Conservation (phyloP, 805 yeast genomes). For the Candida easanensis region DNA sequence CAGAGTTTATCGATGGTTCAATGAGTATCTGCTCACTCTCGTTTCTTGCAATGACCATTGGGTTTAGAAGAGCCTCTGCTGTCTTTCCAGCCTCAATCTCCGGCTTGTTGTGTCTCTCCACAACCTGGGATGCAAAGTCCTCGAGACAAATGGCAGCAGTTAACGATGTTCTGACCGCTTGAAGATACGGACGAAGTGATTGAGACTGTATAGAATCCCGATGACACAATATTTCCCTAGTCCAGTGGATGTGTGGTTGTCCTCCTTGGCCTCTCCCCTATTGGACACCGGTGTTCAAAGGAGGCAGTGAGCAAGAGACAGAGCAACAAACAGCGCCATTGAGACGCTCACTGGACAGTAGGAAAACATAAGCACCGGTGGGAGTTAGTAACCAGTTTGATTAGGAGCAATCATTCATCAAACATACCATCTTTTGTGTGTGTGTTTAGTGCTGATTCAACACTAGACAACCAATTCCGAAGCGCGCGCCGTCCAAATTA, state of each 20-base stretch:
- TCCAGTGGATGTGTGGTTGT: not conserved
- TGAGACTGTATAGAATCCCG: constrained; percentile 61
- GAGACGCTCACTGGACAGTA: too few relatives aligned
- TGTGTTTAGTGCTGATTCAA: not conserved
- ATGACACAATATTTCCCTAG: too few relatives aligned
- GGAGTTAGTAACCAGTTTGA: not conserved
- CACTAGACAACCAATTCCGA: too few relatives aligned
- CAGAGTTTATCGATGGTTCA: constrained; percentile 91
- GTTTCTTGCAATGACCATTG: constrained; percentile 87
- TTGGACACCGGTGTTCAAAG: too few relatives aligned
- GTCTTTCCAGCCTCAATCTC: constrained; percentile 88
- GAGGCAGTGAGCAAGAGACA: too few relatives aligned
- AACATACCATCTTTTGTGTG: not conserved
- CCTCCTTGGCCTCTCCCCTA: too few relatives aligned
- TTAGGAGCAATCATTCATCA: not conserved
- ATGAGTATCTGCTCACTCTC: constrained; percentile 90
- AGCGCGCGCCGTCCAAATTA: too few relatives aligned
- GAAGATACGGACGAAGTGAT: constrained; percentile 91
- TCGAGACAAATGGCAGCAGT: constrained; percentile 92
- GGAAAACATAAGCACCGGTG: not conserved
- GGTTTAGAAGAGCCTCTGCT: constrained; percentile 81
- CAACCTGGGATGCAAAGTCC: constrained; percentile 92
- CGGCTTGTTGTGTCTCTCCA: constrained; percentile 96
- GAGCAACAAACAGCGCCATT: too few relatives aligned
- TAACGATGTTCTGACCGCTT: constrained; percentile 89